Evolutionary conservation across 768 basidiomycete species (phyloP), one percentile per base, ranked within the genome.

Genomic region (Serendipita sp.): DNA sequence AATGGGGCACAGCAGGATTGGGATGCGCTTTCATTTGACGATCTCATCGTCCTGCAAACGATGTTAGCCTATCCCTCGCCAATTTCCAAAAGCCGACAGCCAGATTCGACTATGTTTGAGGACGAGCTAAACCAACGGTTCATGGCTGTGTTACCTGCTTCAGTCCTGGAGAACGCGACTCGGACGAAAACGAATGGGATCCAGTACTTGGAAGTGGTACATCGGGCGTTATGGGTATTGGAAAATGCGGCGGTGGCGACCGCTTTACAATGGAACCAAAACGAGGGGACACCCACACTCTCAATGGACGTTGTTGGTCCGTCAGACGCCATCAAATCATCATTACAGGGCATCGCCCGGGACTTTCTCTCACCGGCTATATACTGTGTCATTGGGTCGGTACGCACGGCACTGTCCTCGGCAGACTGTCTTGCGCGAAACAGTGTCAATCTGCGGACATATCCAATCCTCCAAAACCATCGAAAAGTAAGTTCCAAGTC

Each of bases 181-280:
- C 48, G 48, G 18, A 29, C 27, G 16, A 60, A 37, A n/a, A 60
- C 55, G 2, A 37, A 37, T 29, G 33, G 55, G 8, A 29, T 37
- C n/a, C 55, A 29, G 33, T 60, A 33, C n/a, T 34, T 60, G 16
- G 36, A 60, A 33, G 34, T 60, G 16, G 55, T 60, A n/a, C 55
- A 60, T 60, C 55, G 36, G 13, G 55, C 55, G 18, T 34, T 60
- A n/a, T 60, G 55, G 55, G 33, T 60, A n/a, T 33, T 60, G 55
- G 55, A 60, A 36, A 60, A 60, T 60, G 55, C 55, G 23, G 55
- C 36, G 10, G 36, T 60, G 11, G 55, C 55, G 10, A 60, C 55
- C 16, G 55, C 48, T 5, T 31, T n/a, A 8, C 48, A 50, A n/a
- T 50, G 48, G 48, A 31, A 50, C 8, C 6, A 5, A 5, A n/a